Percentiles rank a stretch among this genome's conserved stretches.
Evolutionary conservation across 495 filamentous ascomycete genomes (phyloP).

Genomic region (Parmelia sp.): DNA sequence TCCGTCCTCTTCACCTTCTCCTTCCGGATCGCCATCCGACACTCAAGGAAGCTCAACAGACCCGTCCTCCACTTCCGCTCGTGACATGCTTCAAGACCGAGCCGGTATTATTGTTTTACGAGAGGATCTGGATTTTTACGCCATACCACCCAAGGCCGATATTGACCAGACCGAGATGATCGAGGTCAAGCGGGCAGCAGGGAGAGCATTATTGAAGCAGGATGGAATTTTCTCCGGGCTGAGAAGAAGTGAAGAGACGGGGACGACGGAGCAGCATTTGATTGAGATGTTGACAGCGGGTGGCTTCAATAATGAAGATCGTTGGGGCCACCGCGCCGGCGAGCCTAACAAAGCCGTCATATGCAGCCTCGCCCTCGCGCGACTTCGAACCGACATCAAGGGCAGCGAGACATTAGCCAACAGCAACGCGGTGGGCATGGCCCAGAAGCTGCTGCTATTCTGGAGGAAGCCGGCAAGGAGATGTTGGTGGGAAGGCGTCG

Average conservation of each 20-base stretch:
- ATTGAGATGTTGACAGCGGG: conserved; percentile 99
- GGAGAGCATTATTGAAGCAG: conserved; percentile 76
- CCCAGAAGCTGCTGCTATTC: conserved; percentile 95
- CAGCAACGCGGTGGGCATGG: conserved; percentile 90
- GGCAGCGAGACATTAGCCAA: conserved; percentile 59
- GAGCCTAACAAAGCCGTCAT: conserved; percentile 98
- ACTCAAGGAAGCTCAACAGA: conserved; percentile 61
- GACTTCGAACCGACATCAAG: conserved; percentile 85
- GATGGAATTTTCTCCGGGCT: conserved; percentile 95
- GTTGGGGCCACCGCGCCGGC: conserved; percentile 90
- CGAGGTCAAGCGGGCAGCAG: conserved; percentile 91
- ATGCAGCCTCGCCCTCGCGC: conserved; percentile 87
- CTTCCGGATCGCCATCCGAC: conserved; percentile 50
- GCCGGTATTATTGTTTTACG: conserved; percentile 96
- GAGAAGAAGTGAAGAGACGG: conserved; percentile 87
- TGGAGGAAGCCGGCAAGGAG: conserved; percentile 94
- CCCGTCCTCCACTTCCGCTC: conserved; percentile 55
- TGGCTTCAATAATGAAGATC: conserved; percentile 91
- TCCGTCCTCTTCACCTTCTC: conserved; percentile 59
- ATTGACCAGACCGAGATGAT: conserved; percentile 91
- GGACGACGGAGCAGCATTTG: conserved; percentile 95
- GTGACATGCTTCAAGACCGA: conserved; percentile 76
- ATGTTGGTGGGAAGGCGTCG: conserved; percentile 99
- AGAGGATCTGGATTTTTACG: conserved; percentile 97
- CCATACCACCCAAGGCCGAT: conserved; percentile 78